Base-by-base conservation (phyloP, 257 asterid genomes). In the Petunia axillaris region DNA sequence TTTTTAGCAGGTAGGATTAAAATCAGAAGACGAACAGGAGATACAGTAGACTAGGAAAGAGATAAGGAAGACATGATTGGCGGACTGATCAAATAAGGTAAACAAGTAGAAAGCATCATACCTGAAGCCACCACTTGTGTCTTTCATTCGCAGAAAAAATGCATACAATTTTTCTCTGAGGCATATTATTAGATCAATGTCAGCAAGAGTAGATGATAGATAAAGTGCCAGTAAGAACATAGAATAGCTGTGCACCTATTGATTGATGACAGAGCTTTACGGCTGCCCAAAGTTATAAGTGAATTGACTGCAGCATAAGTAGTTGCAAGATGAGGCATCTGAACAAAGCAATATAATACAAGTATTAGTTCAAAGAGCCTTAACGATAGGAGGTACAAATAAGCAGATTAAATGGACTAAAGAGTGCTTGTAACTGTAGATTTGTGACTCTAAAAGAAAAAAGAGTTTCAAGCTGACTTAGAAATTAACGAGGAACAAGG, bases 311-410 rank as follows among this genome's bases (percentile, higher is more conserved):
- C 98, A 81, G 98, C 97, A 77, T 93, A 95, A 77, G 98, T 95
- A 81, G 99, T 95, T 74, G 99, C 99, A 13, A 95, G 91, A 91
- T 95, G 99, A 86, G 99, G 99, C 96, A 95, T 81, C 99, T 95
- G 90, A 85, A 36, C 44, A 63, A 36, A 39, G 77, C 3, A 48
- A 70, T 10, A 70, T 37, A 70, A 46, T 16, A 16, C n/a, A 68
- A 44, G 9, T 44, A 68, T 71, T 36, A 71, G 60, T 71, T 71
- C 60, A 71, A 71, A 48, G 25, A 48, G 48, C 44, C 77, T 71
- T 79, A 64, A 58, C 74, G 55, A 7, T 36, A 35, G 16, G 15
- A 46, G 39, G 79, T 10, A 63, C 55, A 60, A 71, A 48, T 48
- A 25, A 71, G 11, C 60, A 46, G 60, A 3, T 50, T 25, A 43